Base-by-base conservation (phyloP, 306 rosid genomes). In the Coriaria nepalensis region DNA sequence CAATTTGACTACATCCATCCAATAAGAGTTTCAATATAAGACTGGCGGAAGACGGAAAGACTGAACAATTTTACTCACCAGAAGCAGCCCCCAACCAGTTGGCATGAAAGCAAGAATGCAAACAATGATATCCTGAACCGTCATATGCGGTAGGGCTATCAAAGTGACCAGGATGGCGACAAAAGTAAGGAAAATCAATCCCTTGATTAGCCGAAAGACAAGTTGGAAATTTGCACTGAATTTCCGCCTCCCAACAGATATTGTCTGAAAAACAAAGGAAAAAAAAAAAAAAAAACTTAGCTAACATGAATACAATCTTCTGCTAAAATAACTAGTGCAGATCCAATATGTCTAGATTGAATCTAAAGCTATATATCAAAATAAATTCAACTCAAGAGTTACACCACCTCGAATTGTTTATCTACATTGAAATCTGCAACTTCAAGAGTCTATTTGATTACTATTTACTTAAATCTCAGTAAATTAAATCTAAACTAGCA, bases 101-200 rank as follows among this genome's bases (percentile, higher is more conserved):
- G 97, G 97, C 95, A 84, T 78, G 75, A 90, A 90, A 62, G 97
- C 97, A 64, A 90, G 97, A 62, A 81, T 79, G 75, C 95, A 90
- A 36, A 90, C 97, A 66, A 90, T 32, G 46, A 90, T 90, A 67
- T 90, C 97, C 53, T 71, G 93, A 49, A 90, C 40, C 7, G 92
- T 74, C 97, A 90, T 84, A 36, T 69, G 90, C 56, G 93, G 90
- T 45, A 90, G 84, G 43, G 88, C 94, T 59, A 90, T 79, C 74
- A 90, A 54, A 40, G 69, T 77, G 52, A 79, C 81, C 11, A 90
- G 76, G 69, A 90, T 75, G 35, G 95, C 45, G 60, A 85, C 63
- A 36, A 90, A 85, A n/a, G 95, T 71, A n/a, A 90, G 33, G 57
- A 85, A 85, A 57, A 90, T 85, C 64, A 85, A 48, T 38, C 98